A percentile compares a stretch with the other conserved stretches of the same genome.
phyloP scores from a whole-genome alignment of 164 flowering plant genomes.

The Amborella trichopoda region DNA sequence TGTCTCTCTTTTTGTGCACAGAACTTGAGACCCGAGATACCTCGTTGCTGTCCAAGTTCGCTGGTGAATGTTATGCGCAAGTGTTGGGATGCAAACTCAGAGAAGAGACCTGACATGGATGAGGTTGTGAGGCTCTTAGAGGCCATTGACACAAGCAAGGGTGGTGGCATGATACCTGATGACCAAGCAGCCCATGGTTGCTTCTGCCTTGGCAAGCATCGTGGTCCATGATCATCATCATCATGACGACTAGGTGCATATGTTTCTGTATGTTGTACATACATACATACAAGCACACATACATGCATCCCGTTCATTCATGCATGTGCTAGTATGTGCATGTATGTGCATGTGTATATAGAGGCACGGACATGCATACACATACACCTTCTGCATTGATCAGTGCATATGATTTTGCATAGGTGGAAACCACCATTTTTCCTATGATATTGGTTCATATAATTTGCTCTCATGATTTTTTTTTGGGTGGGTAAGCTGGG shows the following conservation, averaged over 20 bases:
- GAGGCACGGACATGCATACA: too few species aligned
- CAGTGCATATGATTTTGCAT: too few species aligned
- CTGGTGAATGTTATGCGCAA: constrained; percentile 56
- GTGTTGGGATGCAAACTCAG: constrained; percentile 80
- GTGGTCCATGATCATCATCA: constrained; percentile 58
- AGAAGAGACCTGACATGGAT: constrained; percentile 74
- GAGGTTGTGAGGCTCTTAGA: constrained; percentile 78
- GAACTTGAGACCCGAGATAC: constrained; percentile 63
- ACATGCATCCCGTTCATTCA: too few species aligned
- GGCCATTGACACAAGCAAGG: constrained; percentile 77
- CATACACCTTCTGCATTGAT: too few species aligned
- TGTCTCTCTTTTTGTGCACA: too few species aligned
- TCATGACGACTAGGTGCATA: background rate
- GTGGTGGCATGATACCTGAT: constrained; percentile 94
- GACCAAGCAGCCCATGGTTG: constrained; percentile 41
- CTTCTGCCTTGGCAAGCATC: constrained; percentile 40
- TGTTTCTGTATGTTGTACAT: background rate
- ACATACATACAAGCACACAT: too few species aligned
- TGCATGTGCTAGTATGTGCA: too few species aligned
- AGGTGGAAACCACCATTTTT: too few species aligned
- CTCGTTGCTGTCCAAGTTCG: constrained; percentile 81
- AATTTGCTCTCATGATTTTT: too few species aligned
- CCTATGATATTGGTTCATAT: too few species aligned
- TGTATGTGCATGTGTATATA: too few species aligned
- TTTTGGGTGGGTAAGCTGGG: too few species aligned